Conservation (phyloP, 208 protist species). For the Kentomonas sorsogonicus region DNA sequence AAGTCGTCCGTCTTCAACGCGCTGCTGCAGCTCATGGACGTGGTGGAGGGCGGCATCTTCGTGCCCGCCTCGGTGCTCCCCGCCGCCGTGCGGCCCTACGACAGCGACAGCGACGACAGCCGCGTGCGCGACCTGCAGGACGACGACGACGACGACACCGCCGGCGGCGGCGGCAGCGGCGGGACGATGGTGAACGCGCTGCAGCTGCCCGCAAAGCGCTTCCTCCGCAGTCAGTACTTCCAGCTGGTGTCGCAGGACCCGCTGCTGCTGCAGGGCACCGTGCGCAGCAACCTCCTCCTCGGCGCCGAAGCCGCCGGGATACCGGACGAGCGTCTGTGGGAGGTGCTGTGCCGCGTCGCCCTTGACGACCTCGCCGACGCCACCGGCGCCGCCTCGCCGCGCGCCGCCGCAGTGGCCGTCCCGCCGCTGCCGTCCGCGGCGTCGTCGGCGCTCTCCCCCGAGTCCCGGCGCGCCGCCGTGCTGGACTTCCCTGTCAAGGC, state of each 20-base stretch:
- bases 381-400: neutral
- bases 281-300: conserved; percentile 91
- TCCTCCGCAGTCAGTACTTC: conserved; percentile 83
- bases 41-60: conserved; percentile 55
- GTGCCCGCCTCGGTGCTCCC: conserved; percentile 7
- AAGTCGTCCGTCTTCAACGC: conserved; percentile 84
- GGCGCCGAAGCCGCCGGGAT: conserved; percentile 21
- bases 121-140: conserved; percentile 39
- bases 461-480: conserved; percentile 3
- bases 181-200: conserved; percentile 18
- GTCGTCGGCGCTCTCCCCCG: neutral
- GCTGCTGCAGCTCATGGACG: conserved; percentile 81
- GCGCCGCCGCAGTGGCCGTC: conserved; percentile 1
- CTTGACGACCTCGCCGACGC: conserved; percentile 20
- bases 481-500: conserved; percentile 58
- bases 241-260: conserved; percentile 98
- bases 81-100: neutral
- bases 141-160: neutral
- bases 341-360: conserved; percentile 32
- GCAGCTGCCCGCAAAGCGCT: conserved; percentile 15
- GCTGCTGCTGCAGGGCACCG: conserved; percentile 92
- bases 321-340: conserved; percentile 32
- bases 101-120: conserved; percentile 68
- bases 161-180: neutral
- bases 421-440: conserved; percentile 3